Percentiles rank a stretch among this genome's conserved stretches.
Conservation (phyloP, 768 basidiomycete species). For the Lactarius quietus region DNA sequence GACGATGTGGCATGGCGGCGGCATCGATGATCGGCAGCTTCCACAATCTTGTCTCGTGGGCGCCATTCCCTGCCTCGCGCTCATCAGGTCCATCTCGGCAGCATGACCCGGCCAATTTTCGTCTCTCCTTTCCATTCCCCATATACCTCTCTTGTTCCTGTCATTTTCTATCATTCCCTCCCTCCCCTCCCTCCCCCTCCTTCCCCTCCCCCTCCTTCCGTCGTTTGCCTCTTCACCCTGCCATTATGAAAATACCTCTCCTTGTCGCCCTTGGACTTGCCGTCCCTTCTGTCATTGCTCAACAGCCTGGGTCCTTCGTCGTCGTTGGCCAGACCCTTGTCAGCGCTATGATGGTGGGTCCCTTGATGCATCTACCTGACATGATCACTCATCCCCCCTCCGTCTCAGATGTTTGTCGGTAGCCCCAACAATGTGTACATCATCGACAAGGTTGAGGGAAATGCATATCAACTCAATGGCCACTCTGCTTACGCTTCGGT, state of each 20-base stretch:
- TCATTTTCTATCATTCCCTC: background rate
- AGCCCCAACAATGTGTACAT: slow-evolving; percentile 81
- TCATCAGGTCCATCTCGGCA: no score
- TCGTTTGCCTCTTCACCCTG: background rate
- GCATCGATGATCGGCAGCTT: background rate
- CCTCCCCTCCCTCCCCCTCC: background rate
- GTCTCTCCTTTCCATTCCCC: background rate
- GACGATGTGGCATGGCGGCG: slow-evolving; percentile 30
- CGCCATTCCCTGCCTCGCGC: no score
- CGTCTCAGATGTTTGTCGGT: slow-evolving; percentile 68
- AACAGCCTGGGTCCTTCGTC: slow-evolving; percentile 31
- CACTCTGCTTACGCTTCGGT: slow-evolving; percentile 75
- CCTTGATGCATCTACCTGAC: background rate
- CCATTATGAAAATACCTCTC: slow-evolving; percentile 35
- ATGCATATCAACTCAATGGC: slow-evolving; percentile 56
- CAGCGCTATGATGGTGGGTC: slow-evolving; percentile 51
- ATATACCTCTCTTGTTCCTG: background rate
- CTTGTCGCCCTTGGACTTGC: slow-evolving; percentile 46
- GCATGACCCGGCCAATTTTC: no score
- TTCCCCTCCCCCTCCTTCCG: background rate
- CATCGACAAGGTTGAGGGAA: slow-evolving; percentile 82
- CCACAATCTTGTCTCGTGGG: background rate
- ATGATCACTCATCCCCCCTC: background rate
- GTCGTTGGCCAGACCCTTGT: slow-evolving; percentile 40
- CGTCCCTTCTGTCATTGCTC: slow-evolving; percentile 29